Conservation (phyloP, 768 basidiomycete genomes). For the Porphyrellus cyaneotinctus region DNA sequence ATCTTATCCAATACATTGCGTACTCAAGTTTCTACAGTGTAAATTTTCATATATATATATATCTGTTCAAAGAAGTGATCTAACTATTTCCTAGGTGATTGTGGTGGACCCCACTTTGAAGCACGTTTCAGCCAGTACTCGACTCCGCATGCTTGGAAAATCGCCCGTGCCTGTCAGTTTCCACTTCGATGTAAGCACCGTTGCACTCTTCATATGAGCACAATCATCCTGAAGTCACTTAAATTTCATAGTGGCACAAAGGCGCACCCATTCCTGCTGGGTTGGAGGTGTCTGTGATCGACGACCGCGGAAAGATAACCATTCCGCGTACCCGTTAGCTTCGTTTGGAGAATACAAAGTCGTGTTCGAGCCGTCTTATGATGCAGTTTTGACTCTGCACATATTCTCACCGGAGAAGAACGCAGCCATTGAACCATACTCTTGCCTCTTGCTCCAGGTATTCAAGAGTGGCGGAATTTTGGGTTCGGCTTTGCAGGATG, state of each 20-base stretch:
- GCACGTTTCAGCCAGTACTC: conserved; percentile 4
- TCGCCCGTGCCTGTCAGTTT: background rate
- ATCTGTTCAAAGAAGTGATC: background rate
- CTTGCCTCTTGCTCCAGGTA: conserved; percentile 3
- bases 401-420: background rate
- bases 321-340: background rate
- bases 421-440: conserved; percentile 1
- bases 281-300: conserved; percentile 3
- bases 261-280: background rate
- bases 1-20: no score
- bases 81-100: background rate
- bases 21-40: no score
- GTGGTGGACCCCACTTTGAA: conserved; percentile 9
- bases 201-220: background rate
- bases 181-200: background rate
- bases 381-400: conserved; percentile 4
- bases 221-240: background rate
- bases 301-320: background rate
- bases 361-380: background rate
- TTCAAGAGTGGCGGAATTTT: background rate
- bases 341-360: background rate
- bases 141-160: conserved; percentile 5
- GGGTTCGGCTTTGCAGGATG: no score
- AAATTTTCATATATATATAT: no score
- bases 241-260: background rate